Evolutionary conservation across 352 stramenopile genomes (phyloP).

Genomic region (Globisporangium takayamanum): DNA sequence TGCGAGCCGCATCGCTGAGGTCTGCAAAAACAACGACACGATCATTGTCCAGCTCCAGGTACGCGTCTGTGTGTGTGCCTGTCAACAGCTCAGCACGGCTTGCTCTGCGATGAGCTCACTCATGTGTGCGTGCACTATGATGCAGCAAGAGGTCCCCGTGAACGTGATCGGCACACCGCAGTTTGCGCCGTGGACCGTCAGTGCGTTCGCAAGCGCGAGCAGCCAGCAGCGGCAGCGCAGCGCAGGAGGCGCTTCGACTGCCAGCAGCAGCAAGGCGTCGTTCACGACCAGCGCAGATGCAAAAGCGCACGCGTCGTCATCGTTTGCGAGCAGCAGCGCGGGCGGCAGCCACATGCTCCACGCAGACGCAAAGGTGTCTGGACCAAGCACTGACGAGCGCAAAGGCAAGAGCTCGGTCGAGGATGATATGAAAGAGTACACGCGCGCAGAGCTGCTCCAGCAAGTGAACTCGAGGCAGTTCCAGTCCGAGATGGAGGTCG

Average conservation of each 20-base stretch:
- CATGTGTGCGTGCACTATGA: background rate
- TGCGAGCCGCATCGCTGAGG: slow-evolving; percentile 46
- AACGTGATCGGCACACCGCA: slow-evolving; percentile 78
- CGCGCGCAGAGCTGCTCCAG: slow-evolving; percentile 56
- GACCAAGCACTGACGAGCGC: slow-evolving; percentile 5
- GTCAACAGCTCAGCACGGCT: background rate
- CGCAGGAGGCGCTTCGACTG: background rate
- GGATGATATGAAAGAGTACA: slow-evolving; percentile 59
- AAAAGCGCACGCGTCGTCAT: background rate
- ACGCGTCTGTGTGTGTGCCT: background rate
- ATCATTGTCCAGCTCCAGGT: slow-evolving; percentile 67
- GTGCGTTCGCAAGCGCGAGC: slow-evolving; percentile 36
- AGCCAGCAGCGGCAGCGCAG: slow-evolving; percentile 10
- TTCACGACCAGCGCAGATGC: background rate
- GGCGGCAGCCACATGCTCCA: background rate
- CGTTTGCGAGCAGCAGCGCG: background rate
- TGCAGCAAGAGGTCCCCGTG: slow-evolving; percentile 70
- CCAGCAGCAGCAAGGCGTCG: background rate
- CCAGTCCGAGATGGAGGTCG: slow-evolving; percentile 71
- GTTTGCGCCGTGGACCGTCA: slow-evolving; percentile 49
- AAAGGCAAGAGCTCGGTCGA: slow-evolving; percentile 12
- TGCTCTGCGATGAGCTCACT: background rate
- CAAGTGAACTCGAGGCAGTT: slow-evolving; percentile 76
- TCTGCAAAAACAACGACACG: slow-evolving; percentile 67
- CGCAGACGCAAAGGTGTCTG: slow-evolving; percentile 10